These are phyloP conservation scores for Alternaria triticimaculans DNA, from an alignment of 2,329 filamentous ascomycete genomes.

Conservation along the genomic window DNA sequence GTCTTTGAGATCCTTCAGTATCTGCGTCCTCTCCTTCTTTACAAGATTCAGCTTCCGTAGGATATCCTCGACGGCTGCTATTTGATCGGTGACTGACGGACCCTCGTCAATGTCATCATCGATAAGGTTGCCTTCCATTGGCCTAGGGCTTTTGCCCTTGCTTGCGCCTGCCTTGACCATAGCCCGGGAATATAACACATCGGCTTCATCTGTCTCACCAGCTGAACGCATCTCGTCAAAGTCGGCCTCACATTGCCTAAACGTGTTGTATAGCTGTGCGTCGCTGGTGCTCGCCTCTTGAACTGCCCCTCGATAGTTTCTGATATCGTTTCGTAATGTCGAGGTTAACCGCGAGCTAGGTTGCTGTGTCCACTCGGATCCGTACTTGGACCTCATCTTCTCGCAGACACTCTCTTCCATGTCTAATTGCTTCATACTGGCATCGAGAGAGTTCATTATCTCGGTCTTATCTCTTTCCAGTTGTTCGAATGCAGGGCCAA, in stretches of 20 bases:
- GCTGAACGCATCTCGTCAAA: conserved; percentile 96
- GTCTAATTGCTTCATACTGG: conserved; percentile 85
- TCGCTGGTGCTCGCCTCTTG: conserved; percentile 91
- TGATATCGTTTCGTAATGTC: conserved; percentile 84
- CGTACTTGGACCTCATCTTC: conserved; percentile 99
- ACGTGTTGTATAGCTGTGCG: conserved; percentile 78
- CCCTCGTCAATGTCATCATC: conserved; percentile 89
- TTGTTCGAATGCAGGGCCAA: conserved; percentile 77
- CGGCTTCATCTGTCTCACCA: conserved; percentile 83
- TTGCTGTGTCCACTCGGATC: conserved; percentile 94
- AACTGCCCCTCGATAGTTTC: conserved; percentile 85
- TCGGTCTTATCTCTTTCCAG: conserved; percentile 78
- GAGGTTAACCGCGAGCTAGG: conserved; percentile 89
- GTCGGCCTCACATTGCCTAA: conserved; percentile 83
- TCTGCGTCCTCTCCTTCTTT: conserved; percentile 88
- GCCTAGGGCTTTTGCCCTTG: conserved; percentile 66
- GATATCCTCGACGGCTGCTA: conserved; percentile 85
- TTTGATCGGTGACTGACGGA: conserved; percentile 85
- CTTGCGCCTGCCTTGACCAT: conserved; percentile 76
- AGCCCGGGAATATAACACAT: conserved; percentile 86
- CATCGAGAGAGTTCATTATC: conserved; percentile 75
- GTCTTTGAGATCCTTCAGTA: conserved; percentile 95
- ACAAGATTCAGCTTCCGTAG: conserved; percentile 90
- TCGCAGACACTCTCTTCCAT: conserved; percentile 98
- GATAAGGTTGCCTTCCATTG: conserved; percentile 78